Percentiles rank a stretch among this genome's conserved stretches.
These are phyloP conservation scores for Imleria badia DNA, from an alignment of 768 basidiomycete species.

Conservation along the genomic window DNA sequence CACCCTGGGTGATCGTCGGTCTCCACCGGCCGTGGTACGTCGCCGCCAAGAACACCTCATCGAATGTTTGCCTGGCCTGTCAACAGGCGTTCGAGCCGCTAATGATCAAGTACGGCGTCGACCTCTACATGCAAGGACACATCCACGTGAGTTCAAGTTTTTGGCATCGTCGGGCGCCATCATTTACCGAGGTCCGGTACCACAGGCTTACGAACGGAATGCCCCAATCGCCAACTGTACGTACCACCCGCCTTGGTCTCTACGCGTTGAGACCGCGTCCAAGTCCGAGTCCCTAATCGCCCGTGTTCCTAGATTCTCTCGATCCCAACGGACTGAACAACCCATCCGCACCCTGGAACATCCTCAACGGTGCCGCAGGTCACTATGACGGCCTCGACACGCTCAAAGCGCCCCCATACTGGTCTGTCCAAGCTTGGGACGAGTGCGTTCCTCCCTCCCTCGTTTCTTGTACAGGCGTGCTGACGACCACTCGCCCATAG, in stretches of 20 bases:
- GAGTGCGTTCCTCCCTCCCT: conserved; percentile 8
- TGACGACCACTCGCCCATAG: conserved; percentile 4
- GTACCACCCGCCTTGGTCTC: not conserved
- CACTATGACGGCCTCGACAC: conserved; percentile 29
- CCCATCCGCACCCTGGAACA: conserved; percentile 27
- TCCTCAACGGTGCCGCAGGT: conserved; percentile 28
- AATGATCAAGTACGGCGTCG: conserved; percentile 33
- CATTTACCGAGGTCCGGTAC: not conserved
- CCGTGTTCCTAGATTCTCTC: conserved; percentile 3
- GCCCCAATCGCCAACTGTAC: conserved; percentile 26
- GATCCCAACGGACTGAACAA: conserved; percentile 28
- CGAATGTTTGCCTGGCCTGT: conserved; percentile 14
- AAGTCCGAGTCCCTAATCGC: too few relatives aligned
- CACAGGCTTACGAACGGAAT: conserved; percentile 27
- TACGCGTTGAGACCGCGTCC: too few relatives aligned
- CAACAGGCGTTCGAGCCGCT: conserved; percentile 30
- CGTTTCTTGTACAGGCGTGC: not conserved
- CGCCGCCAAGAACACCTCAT: conserved; percentile 4
- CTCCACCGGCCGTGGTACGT: conserved; percentile 30
- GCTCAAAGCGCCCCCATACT: conserved; percentile 1
- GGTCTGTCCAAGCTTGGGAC: conserved; percentile 4
- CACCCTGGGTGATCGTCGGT: conserved; percentile 30
- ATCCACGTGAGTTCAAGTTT: conserved; percentile 15
- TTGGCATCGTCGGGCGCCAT: not conserved
- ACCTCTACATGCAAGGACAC: conserved; percentile 31